Base-by-base conservation (phyloP, 164 flowering plant species). In the Vitis labrusca region DNA sequence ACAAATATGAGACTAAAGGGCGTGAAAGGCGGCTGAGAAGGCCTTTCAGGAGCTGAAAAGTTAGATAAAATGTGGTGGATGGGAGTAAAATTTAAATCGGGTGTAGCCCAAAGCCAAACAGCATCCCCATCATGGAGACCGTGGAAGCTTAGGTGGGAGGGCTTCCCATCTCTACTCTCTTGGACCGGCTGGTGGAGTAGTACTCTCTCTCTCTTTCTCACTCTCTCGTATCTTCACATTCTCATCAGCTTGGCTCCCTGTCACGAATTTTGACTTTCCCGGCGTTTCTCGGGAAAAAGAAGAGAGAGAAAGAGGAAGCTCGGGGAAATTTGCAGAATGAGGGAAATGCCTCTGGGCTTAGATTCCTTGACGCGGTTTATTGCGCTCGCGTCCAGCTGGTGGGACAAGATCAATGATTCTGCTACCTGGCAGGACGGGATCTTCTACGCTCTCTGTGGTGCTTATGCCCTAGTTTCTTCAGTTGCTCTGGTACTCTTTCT, bases 341-440 rank as follows among this genome's bases (percentile, higher is more conserved):
- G 74, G 78, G 72, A 80, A 72, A 56, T 78, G 79, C 71, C 72
- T 64, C 69, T 77, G 69, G 60, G 59, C 69, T 66, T 71, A 19
- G 16, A 71, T 60, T 68, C 82, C 66, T 13, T 67, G 63, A 76
- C 63, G 68, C 3, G 5, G 11, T 11, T 74, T 15, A 60, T 47
- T 13, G 50, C 55, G 13, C 50, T 70, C 60, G 48, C 23, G 7
- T 49, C 77, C 8, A 62, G 59, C 72, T 96, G 99, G 99, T 96
- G 99, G 99, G 76, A 86, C 65, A 84, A 89, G 77, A 81, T 96
- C 81, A 93, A 93, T 65, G 91, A 88, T 23, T 91, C 98, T 3
- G 75, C 80, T 66, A 68, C 54, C 11, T 93, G 98, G 98, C 99
- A 95, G 75, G 91, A 90, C 65, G 96, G 89, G 63, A 90, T 95